Evolutionary conservation across 495 filamentous ascomycete species (phyloP), one percentile per base, ranked within the genome.

Genomic region (Talaromyces borbonicus): DNA sequence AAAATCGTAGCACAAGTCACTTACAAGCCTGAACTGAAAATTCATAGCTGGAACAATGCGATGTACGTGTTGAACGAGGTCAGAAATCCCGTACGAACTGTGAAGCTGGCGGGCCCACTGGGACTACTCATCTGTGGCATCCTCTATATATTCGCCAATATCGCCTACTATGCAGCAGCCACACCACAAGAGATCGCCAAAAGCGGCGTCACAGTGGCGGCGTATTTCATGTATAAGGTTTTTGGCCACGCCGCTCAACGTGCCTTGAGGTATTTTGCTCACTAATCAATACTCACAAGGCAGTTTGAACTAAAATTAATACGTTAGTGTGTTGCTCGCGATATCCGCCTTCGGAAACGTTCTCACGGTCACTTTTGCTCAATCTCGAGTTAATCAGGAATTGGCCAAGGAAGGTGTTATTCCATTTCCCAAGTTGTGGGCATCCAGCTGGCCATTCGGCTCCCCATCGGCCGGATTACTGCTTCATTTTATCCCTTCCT

Each of bases 61-160:
- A 82, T 79, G 46, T 83, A 86, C 48, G 82, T 86, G 9, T 56
- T 85, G 38, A 84, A 85, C 49, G 82, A 87, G 53, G 80, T 86
- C 27, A 75, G 77, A 41, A 65, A 85, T 47, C 83, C 83, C 0
- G 73, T 83, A 3, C 66, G 72, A 8, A 85, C 81, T 0, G 58
- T 87, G 8, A 79, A 73, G 38, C 74, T 75, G 0, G 80, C 78
- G 14, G 76, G 71, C 0, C 61, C 79, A 2, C 63, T 73, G 0
- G 79, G 77, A 4, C 66, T 87, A 1, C 46, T 68, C 1, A 78
- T 77, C 2, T 69, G 74, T 8, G 75, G 75, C 15, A 45, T 76
- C 27, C 58, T 85, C 6, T 86, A 85, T 49, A 45, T 81, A 12
- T 58, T 85, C 2, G 69, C 79, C 14, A 87, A 88, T 55, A 58